phyloP scores from a whole-genome alignment of 2,329 filamentous ascomycete species.

The Calonectria pauciramosa region DNA sequence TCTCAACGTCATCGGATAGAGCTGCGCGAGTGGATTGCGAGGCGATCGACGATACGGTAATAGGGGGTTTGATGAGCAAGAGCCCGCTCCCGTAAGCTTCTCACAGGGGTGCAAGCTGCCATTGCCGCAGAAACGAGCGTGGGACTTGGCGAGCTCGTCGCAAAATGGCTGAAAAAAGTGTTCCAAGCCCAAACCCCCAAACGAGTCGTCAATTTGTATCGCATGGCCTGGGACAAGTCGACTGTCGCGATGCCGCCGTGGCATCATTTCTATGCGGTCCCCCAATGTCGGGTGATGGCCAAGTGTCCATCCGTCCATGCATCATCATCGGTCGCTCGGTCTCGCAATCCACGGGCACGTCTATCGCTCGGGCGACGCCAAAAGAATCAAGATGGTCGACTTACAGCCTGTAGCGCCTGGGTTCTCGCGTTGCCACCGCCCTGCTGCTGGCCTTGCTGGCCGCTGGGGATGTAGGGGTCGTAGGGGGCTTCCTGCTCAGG shows the following conservation, averaged over 20 bases:
- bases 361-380: slow-evolving; percentile 35
- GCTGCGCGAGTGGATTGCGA: slow-evolving; percentile 15
- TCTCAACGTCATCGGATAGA: not conserved
- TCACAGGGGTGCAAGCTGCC: slow-evolving; percentile 1
- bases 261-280: slow-evolving; percentile 14
- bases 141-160: slow-evolving; percentile 3
- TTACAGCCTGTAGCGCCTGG: slow-evolving; percentile 86
- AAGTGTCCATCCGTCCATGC: slow-evolving; percentile 28
- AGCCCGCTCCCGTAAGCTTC: not conserved
- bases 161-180: not conserved
- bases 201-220: not conserved
- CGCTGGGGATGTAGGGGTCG: slow-evolving; percentile 89
- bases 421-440: slow-evolving; percentile 66
- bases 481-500: slow-evolving; percentile 76
- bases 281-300: slow-evolving; percentile 16
- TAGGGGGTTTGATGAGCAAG: slow-evolving; percentile 1
- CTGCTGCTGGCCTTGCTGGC: slow-evolving; percentile 64
- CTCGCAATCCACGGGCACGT: slow-evolving; percentile 34
- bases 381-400: slow-evolving; percentile 50
- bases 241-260: not conserved
- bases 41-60: not conserved
- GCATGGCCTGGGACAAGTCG: not conserved
- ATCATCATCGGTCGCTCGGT: slow-evolving; percentile 24
- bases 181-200: not conserved
- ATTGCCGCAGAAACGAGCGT: slow-evolving; percentile 1